These are phyloP conservation scores for Lolium perenne DNA, from an alignment of 176 grass and related monocot genomes.

Conservation along the genomic window DNA sequence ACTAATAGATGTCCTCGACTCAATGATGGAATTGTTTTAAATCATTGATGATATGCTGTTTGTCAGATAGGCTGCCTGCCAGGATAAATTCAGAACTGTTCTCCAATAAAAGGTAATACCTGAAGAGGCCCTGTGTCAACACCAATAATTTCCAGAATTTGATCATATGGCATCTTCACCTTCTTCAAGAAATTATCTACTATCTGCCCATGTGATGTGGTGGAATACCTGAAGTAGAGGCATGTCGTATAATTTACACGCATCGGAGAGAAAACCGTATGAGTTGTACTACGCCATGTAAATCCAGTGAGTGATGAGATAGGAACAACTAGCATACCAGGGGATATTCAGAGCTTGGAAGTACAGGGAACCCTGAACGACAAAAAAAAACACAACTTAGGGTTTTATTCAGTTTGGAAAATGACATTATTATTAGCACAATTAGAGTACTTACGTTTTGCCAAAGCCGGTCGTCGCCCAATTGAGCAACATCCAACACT, in stretches of 20 bases:
- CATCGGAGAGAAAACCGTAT: background rate
- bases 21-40: background rate
- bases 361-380: slow-evolving; percentile 67
- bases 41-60: background rate
- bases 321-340: slow-evolving; percentile 60
- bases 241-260: slow-evolving; percentile 5
- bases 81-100: background rate
- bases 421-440: slow-evolving; percentile 14
- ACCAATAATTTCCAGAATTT: slow-evolving; percentile 71
- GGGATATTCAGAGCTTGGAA: slow-evolving; percentile 67
- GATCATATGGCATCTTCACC: slow-evolving; percentile 62
- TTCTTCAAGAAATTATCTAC: slow-evolving; percentile 73
- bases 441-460: slow-evolving; percentile 61
- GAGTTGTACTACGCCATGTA: background rate
- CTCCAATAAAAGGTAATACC: slow-evolving; percentile 46
- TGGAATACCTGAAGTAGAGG: slow-evolving; percentile 68
- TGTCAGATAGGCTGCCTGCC: background rate
- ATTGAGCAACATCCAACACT: slow-evolving; percentile 64
- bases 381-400: background rate
- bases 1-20: no score
- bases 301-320: background rate
- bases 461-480: slow-evolving; percentile 63
- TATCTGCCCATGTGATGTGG: slow-evolving; percentile 48
- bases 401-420: slow-evolving; percentile 12
- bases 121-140: slow-evolving; percentile 66